Base-by-base conservation (phyloP, 2,329 filamentous ascomycete genomes). In the Penicillium polonicum region DNA sequence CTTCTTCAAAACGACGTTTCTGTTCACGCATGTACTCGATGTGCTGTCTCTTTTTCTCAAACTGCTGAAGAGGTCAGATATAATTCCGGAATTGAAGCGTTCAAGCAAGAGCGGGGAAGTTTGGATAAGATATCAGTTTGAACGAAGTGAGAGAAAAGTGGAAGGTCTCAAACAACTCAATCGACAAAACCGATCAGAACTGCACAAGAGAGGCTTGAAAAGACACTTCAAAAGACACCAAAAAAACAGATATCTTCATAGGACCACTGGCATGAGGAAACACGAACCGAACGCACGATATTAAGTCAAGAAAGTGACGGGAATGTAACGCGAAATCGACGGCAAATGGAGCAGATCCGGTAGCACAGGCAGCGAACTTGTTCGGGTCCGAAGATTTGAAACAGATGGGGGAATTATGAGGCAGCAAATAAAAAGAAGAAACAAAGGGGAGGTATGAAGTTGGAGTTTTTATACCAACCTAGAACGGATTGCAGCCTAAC, bases 41-140 rank as follows among this genome's bases (percentile, higher is more conserved):
- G 75, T 96, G 92, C 70, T 90, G 81, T 70, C 92, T 91, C 78
- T 96, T 96, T 78, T 94, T 94, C 74, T 96, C 92, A 72, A 96
- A 85, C 92, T 97, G 75, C 74, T 85, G 68, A 80, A 76, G 67
- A 60, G 51, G 44, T 59, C n/a, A 52, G 56, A 58, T 56, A 35
- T 23, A 9, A 17, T 25, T 49, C 25, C 19, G 2, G 15, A 48
- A 46, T 29, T 33, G 33, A 41, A 13, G 3, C 19, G 7, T 10
- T 35, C 54, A 52, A 42, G 33, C 41, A 50, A 54, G n/a, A 29
- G 13, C n/a, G 8, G 17, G 31, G 8, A 21, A 21, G 38, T 44
- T 44, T 44, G 38, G 9, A 13, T 31, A 46, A 39, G 41, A 15
- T 21, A 38, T 52, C 19, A 31, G 23, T 29, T 38, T n/a, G 25